Base-by-base conservation (phyloP, 805 yeast genomes). In the Priceomyces haplophilus region DNA sequence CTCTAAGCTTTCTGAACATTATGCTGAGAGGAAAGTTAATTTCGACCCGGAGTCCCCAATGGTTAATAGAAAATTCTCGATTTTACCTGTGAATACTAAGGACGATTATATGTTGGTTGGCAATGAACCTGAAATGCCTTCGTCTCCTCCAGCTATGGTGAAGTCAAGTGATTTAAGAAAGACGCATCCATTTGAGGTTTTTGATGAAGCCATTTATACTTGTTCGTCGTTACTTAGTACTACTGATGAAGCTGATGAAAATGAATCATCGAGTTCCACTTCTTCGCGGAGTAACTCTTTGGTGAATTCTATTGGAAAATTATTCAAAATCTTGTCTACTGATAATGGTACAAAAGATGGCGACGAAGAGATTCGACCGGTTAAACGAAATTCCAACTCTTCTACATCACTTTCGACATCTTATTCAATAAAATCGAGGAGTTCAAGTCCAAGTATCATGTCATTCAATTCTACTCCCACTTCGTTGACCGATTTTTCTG, bases 191-290 rank as follows among this genome's bases (percentile, higher is more conserved):
- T 82, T 72, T 56, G 88, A 82, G 49, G 72, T 82, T 2, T 71
- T 82, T 39, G 88, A 82, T 57, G 88, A 82, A 51, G 82, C 85
- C 1, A 71, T 79, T 24, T 82, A 81, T 56, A 68, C 59, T 10
- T 60, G 67, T 45, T 55, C 58, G 3, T 51, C 62, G 5, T 49
- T 58, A 32, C 52, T 61, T 5, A 39, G 41, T 7, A 27, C 41
- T 19, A 31, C 44, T 6, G 44, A 39, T 13, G 45, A 43, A 11
- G 43, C 31, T 19, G 34, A 40, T 8, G 29, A n/a, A 11, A 25
- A 38, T 8, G 31, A 27, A 10, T 27, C 31, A n/a, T 24, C 24
- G 16, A 31, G 30, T 17, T 25, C 18, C 15, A 46, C 49, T 29
- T 18, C 39, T 21, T 20, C 48, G 17, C 40, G 51, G 17, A 50